Percentiles rank a stretch among this genome's conserved stretches.
Conservation (phyloP, 2,329 filamentous ascomycete species). For the Colletotrichum sidae region DNA sequence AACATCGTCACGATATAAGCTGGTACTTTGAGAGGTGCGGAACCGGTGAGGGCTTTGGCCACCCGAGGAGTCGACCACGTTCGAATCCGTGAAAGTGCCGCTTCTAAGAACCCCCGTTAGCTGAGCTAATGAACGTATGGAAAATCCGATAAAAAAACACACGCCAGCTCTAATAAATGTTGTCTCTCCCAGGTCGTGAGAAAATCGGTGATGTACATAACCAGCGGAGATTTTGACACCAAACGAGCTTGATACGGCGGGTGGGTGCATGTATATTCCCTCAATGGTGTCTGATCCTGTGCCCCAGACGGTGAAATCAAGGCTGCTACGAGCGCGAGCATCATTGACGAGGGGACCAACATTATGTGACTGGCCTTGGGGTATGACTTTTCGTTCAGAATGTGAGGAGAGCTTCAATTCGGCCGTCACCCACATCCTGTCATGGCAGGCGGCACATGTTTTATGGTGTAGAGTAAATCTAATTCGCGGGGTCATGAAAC, state of each 20-base stretch:
- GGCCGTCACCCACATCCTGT: neutral
- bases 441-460: too few species aligned
- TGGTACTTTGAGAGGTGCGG: conserved; percentile 60
- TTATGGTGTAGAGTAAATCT: neutral
- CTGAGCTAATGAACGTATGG: neutral
- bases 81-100: conserved; percentile 57
- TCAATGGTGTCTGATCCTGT: conserved; percentile 17
- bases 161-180: conserved; percentile 58
- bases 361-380: neutral
- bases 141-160: conserved; percentile 27
- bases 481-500: conserved; percentile 21
- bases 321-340: conserved; percentile 1
- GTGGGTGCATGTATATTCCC: conserved; percentile 42
- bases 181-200: conserved; percentile 54
- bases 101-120: conserved; percentile 45
- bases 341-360: neutral
- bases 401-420: too few species aligned
- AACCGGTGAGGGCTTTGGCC: conserved; percentile 49
- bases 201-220: conserved; percentile 62
- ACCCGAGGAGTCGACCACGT: conserved; percentile 50
- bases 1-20: conserved; percentile 54
- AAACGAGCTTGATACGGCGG: conserved; percentile 56
- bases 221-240: conserved; percentile 60
- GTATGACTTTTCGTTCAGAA: neutral
- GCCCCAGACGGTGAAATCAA: neutral